Conservation (phyloP, 2,329 filamentous ascomycete species). For the Akanthomyces lecanii region DNA sequence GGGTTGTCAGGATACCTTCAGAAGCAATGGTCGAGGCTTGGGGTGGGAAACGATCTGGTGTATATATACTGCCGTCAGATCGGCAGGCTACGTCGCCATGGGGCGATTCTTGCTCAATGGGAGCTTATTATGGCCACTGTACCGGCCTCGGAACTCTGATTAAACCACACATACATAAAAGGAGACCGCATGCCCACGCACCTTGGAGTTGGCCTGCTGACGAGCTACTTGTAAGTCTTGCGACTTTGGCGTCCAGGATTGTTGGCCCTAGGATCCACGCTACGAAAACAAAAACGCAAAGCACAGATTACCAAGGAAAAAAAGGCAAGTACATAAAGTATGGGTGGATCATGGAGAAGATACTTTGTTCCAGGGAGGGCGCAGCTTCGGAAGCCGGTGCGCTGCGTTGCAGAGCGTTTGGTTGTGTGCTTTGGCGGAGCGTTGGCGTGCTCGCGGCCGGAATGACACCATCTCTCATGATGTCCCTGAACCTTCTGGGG, state of each 20-base stretch:
- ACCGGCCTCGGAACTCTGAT: background rate
- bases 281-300: background rate
- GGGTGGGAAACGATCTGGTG: slow-evolving; percentile 19
- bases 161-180: background rate
- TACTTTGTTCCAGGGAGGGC: background rate
- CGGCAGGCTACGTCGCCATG: background rate
- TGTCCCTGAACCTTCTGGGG: background rate
- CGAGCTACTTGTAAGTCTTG: background rate
- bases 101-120: background rate
- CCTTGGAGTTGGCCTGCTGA: background rate
- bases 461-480: slow-evolving; percentile 13
- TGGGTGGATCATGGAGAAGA: background rate
- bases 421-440: slow-evolving; percentile 11
- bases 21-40: slow-evolving; percentile 23
- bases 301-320: no score
- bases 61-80: slow-evolving; percentile 14
- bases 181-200: background rate
- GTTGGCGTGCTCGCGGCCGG: slow-evolving; percentile 14
- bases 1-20: slow-evolving; percentile 5
- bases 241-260: slow-evolving; percentile 13
- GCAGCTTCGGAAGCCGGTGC: slow-evolving; percentile 7
- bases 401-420: background rate
- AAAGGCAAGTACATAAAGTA: background rate
- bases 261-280: slow-evolving; percentile 9
- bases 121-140: background rate